phyloP scores from a whole-genome alignment of 495 filamentous ascomycete species.

The Parachaetomium inaequale region DNA sequence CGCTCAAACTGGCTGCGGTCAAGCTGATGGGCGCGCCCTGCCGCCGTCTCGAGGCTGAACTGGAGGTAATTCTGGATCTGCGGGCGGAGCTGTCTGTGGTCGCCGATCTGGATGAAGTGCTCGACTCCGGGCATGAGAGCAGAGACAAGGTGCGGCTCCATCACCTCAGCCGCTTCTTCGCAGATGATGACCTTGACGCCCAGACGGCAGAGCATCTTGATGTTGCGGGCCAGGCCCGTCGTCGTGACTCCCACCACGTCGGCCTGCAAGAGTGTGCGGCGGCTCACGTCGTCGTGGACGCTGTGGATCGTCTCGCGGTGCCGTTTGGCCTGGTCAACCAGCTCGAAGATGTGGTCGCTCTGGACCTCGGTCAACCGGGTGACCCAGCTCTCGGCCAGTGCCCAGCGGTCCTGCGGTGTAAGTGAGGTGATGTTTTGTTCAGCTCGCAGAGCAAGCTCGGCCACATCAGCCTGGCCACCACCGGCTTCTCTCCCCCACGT shows the following conservation, averaged over 20 bases:
- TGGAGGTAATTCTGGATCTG: conserved; percentile 32
- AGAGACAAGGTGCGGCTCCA: conserved; percentile 67
- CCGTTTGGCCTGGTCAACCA: conserved; percentile 3
- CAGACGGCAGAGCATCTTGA: conserved; percentile 58
- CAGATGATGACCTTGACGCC: conserved; percentile 65
- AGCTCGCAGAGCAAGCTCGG: not conserved
- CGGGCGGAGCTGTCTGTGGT: conserved; percentile 71
- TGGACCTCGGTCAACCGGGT: not conserved
- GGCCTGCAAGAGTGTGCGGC: conserved; percentile 49
- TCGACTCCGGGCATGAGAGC: conserved; percentile 66
- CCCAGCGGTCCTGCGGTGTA: not conserved
- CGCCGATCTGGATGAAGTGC: conserved; percentile 73
- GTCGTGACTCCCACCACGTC: conserved; percentile 76
- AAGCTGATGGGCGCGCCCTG: conserved; percentile 22
- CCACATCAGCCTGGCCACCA: not conserved
- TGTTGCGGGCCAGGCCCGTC: conserved; percentile 63
- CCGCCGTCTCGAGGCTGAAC: conserved; percentile 25
- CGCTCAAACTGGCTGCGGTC: conserved; percentile 35
- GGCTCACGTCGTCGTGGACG: conserved; percentile 47
- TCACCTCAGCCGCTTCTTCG: conserved; percentile 76
- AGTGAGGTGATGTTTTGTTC: conserved; percentile 1
- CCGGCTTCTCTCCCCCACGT: not conserved
- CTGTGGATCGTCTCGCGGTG: conserved; percentile 28
- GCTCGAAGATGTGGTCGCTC: not conserved
- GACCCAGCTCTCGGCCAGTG: conserved; percentile 12